A percentile compares a stretch with the other conserved stretches of the same genome.
These are phyloP conservation scores for Lactifluus subvellereus DNA, from an alignment of 768 basidiomycete genomes.

Conservation along the genomic window DNA sequence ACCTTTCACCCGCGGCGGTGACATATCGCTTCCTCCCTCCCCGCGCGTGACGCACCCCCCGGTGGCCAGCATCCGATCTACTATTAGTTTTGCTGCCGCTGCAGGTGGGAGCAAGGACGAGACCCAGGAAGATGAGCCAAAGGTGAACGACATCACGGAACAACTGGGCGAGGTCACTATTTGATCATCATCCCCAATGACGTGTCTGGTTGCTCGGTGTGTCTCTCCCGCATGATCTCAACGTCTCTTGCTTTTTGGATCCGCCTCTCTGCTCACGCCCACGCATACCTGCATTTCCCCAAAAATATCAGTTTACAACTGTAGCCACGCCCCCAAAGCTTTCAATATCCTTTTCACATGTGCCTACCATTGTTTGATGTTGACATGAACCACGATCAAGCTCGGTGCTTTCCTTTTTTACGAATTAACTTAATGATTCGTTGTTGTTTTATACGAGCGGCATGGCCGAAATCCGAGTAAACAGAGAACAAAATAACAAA, in stretches of 20 bases:
- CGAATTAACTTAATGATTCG: constrained; percentile 20
- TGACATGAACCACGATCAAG: constrained; percentile 18
- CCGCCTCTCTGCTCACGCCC: constrained; percentile 20
- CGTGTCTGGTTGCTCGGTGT: constrained; percentile 13
- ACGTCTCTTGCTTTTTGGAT: constrained; percentile 20
- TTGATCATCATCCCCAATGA: constrained; percentile 21
- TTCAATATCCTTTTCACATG: not conserved
- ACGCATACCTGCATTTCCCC: constrained; percentile 22
- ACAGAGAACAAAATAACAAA: not conserved
- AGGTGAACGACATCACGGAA: constrained; percentile 27
- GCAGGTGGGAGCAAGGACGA: constrained; percentile 47
- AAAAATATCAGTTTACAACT: constrained; percentile 14
- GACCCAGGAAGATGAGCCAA: constrained; percentile 23
- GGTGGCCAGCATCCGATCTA: constrained; percentile 56
- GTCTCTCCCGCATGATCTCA: constrained; percentile 15
- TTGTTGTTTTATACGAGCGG: constrained; percentile 11
- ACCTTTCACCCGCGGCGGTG: constrained; percentile 19
- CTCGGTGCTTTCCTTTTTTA: constrained; percentile 6
- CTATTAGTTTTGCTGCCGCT: constrained; percentile 78
- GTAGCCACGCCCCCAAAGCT: constrained; percentile 2
- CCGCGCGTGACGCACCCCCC: constrained; percentile 18
- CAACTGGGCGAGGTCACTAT: constrained; percentile 36
- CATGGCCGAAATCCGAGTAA: constrained; percentile 2
- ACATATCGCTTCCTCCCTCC: constrained; percentile 21
- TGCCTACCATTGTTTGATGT: constrained; percentile 11